Evolutionary conservation across 2,329 filamentous ascomycete genomes (phyloP).

Genomic region (Talaromyces sp.): DNA sequence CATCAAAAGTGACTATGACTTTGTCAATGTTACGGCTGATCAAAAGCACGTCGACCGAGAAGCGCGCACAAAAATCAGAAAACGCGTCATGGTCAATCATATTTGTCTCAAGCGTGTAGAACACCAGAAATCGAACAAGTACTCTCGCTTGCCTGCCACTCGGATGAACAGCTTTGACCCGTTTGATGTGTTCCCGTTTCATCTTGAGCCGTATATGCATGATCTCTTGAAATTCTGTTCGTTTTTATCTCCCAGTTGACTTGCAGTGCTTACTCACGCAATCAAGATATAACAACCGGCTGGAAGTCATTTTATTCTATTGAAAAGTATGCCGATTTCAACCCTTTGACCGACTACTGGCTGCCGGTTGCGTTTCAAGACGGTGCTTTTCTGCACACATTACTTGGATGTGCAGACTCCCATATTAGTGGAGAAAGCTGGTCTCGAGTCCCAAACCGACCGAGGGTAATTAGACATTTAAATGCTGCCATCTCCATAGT

Average conservation of each 20-base stretch:
- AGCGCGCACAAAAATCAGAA: constrained; percentile 1
- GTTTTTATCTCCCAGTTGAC: background rate
- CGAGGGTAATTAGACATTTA: background rate
- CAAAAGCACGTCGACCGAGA: background rate
- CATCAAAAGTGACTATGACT: background rate
- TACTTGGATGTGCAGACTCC: constrained; percentile 7
- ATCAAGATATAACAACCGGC: constrained; percentile 5
- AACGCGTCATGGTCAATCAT: constrained; percentile 6
- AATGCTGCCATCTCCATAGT: constrained; percentile 2
- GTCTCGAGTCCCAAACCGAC: background rate
- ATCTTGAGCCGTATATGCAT: constrained; percentile 8
- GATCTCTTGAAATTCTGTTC: constrained; percentile 9
- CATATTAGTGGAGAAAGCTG: background rate
- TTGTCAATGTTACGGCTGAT: background rate
- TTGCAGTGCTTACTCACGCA: background rate
- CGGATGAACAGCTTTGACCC: constrained; percentile 2
- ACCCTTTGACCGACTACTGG: constrained; percentile 8
- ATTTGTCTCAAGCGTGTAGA: background rate
- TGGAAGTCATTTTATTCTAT: constrained; percentile 9
- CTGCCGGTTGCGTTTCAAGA: constrained; percentile 5
- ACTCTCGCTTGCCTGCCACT: background rate
- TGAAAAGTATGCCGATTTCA: constrained; percentile 3
- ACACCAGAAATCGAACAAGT: background rate
- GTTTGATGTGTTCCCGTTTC: constrained; percentile 7
- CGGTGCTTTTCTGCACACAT: constrained; percentile 4